Percentiles rank a stretch among this genome's conserved stretches.
These are phyloP conservation scores for Boletellus sp. DNA, from an alignment of 1,284 basidiomycete species.

Conservation along the genomic window DNA sequence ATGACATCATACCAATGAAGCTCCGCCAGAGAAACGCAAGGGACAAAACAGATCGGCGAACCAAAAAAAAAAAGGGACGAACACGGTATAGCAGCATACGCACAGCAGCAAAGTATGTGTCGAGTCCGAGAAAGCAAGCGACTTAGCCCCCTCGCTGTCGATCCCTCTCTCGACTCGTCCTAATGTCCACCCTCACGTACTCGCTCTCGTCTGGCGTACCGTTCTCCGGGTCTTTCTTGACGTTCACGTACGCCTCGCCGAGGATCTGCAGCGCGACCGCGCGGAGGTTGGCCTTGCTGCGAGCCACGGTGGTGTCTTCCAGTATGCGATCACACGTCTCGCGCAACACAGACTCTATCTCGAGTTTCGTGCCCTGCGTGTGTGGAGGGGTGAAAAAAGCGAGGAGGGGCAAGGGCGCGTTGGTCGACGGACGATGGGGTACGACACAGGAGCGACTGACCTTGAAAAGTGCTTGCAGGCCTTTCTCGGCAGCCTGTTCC, in stretches of 20 bases:
- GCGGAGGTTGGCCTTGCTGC: constrained; percentile 67
- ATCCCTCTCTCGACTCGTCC: constrained; percentile 48
- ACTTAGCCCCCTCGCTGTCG: constrained; percentile 23
- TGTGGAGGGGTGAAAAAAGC: background rate
- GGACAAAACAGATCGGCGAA: no score
- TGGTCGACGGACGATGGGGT: background rate
- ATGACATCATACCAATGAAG: no score
- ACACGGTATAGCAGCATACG: background rate
- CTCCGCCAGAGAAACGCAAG: no score
- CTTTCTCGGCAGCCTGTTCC: constrained; percentile 96
- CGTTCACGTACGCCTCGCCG: constrained; percentile 69
- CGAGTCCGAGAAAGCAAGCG: background rate
- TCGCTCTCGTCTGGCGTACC: constrained; percentile 59
- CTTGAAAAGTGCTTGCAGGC: constrained; percentile 90
- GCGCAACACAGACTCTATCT: constrained; percentile 90
- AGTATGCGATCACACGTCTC: constrained; percentile 92
- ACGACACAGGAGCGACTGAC: constrained; percentile 33
- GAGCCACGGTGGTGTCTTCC: constrained; percentile 48
- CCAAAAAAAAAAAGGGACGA: background rate
- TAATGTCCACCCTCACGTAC: constrained; percentile 82
- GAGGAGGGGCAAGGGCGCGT: no score
- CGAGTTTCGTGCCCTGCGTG: constrained; percentile 84
- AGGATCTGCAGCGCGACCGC: constrained; percentile 83
- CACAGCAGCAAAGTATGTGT: no score
- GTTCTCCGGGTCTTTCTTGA: constrained; percentile 62